Percentiles rank a stretch among this genome's conserved stretches.
Conservation (phyloP, 2,329 filamentous ascomycete species). For the Aaosphaeria pasadenensis region DNA sequence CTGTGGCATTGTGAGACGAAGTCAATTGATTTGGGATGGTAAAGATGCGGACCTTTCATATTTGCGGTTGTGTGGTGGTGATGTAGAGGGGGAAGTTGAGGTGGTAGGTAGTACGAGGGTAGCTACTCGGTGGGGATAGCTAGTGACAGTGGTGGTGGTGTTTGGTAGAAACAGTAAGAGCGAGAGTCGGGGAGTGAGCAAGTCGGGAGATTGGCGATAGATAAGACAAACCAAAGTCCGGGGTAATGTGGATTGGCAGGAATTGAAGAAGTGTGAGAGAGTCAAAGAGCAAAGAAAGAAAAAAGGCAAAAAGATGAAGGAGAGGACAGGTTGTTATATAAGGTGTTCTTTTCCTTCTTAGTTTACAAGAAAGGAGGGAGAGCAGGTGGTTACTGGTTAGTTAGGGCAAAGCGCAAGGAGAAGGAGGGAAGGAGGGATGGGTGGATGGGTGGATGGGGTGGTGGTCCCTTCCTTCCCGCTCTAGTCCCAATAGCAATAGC, state of each 20-base stretch:
- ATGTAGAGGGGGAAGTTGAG: conserved; percentile 3
- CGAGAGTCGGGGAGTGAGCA: not conserved
- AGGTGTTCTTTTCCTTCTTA: no score
- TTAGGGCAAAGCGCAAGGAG: not conserved
- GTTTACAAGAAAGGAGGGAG: no score
- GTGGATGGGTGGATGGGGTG: not conserved
- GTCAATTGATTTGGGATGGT: not conserved
- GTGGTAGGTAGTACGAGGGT: conserved; percentile 3
- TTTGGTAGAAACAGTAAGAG: conserved; percentile 5
- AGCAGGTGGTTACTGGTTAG: not conserved
- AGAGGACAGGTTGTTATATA: no score
- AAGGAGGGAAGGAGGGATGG: not conserved
- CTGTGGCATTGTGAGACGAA: conserved; percentile 45
- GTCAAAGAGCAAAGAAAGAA: not conserved
- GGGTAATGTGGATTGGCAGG: no score
- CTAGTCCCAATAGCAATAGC: no score
- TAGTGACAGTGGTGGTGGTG: conserved; percentile 6
- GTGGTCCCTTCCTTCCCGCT: not conserved
- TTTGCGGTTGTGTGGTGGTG: conserved; percentile 24
- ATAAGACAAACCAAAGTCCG: not conserved
- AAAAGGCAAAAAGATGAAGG: not conserved
- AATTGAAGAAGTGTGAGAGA: not conserved
- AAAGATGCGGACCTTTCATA: conserved; percentile 36
- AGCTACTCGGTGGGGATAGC: conserved; percentile 5
- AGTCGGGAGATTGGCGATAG: not conserved